These are phyloP conservation scores for Phytophthora foliorum DNA, from an alignment of 352 stramenopile genomes.

Conservation along the genomic window DNA sequence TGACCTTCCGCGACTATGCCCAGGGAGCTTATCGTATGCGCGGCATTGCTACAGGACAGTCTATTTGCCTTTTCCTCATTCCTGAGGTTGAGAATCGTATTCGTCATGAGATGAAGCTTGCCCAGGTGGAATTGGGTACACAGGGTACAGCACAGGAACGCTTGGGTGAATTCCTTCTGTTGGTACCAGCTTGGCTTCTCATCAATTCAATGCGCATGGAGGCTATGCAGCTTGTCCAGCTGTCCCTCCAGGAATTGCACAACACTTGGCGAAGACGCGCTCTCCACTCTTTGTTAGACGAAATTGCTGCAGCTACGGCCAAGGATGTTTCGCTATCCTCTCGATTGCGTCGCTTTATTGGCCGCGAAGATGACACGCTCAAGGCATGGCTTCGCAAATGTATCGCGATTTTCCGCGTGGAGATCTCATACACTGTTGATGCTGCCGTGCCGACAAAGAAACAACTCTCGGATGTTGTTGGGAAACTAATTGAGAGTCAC, in stretches of 20 bases:
- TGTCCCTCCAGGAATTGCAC: conserved; percentile 97
- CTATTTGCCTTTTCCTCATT: conserved; percentile 94
- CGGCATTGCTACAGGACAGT: conserved; percentile 92
- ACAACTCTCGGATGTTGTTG: conserved; percentile 75
- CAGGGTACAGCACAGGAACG: conserved; percentile 40
- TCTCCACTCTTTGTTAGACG: conserved; percentile 91
- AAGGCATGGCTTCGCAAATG: conserved; percentile 74
- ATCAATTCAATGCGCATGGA: conserved; percentile 99
- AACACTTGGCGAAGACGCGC: conserved; percentile 98
- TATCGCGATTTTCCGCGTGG: conserved; percentile 79
- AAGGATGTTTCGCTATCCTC: conserved; percentile 48
- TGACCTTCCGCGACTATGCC: conserved; percentile 96
- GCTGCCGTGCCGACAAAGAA: conserved; percentile 72
- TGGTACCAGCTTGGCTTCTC: conserved; percentile 96
- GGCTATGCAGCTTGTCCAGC: conserved; percentile 99
- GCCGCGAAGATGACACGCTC: conserved; percentile 34
- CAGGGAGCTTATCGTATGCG: conserved; percentile 94
- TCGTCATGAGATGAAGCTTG: conserved; percentile 74
- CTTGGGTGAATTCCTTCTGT: conserved; percentile 73
- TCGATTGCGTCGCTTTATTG: conserved; percentile 77
- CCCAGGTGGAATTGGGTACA: conserved; percentile 34
- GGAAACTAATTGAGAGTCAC: conserved; percentile 66
- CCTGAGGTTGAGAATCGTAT: conserved; percentile 94
- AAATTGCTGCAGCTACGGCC: conserved; percentile 49
- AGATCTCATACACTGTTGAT: conserved; percentile 86